Evolutionary conservation across 768 basidiomycete species (phyloP).

Genomic region (Asterophora parasitica): DNA sequence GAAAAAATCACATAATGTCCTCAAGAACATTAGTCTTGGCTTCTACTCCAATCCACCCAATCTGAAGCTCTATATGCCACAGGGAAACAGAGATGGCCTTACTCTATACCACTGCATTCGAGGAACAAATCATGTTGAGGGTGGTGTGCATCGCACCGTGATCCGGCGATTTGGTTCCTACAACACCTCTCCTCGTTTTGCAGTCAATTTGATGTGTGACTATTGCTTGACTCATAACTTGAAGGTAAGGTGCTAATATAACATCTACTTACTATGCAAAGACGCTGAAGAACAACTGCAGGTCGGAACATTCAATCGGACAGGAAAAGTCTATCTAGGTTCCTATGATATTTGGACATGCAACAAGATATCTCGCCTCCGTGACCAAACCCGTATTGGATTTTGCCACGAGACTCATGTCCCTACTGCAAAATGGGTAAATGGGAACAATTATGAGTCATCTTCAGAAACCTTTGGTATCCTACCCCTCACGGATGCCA

Average conservation of each 20-base stretch:
- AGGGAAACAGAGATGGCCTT: constrained; percentile 14
- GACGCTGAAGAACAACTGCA: no score
- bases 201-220: constrained; percentile 10
- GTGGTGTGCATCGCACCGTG: constrained; percentile 16
- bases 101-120: constrained; percentile 13
- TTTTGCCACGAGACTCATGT: no score
- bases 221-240: constrained; percentile 12
- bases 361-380: no score
- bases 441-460: constrained; percentile 15
- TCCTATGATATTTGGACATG: no score
- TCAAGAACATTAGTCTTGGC: constrained; percentile 18
- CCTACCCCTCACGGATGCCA: constrained; percentile 14
- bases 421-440: constrained; percentile 11
- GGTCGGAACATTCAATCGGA: no score
- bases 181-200: constrained; percentile 9
- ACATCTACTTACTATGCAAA: no score
- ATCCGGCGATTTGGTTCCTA: constrained; percentile 9
- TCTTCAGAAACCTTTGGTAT: constrained; percentile 18
- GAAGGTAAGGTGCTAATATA: no score
- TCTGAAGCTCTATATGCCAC: constrained; percentile 6
- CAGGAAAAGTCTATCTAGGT: no score
- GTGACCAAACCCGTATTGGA: no score
- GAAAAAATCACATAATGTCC: constrained; percentile 3
- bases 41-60: constrained; percentile 19
- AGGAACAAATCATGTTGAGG: constrained; percentile 21